A percentile compares a stretch with the other conserved stretches of the same genome.
Evolutionary conservation across 176 grass and related monocot genomes (phyloP).

Genomic region (Bromus sterilis): DNA sequence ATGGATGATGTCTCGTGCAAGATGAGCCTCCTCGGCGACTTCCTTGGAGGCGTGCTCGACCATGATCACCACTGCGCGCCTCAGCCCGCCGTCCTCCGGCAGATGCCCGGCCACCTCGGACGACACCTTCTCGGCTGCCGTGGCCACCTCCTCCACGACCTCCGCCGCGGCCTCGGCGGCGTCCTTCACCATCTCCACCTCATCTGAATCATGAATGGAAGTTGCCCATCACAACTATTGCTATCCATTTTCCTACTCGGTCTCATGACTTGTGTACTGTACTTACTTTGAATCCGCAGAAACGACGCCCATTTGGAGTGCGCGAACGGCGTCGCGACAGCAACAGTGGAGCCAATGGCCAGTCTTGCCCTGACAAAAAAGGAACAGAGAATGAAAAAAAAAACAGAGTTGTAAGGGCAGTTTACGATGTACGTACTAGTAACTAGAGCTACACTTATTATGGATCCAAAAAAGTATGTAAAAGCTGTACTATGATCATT

Average conservation of each 20-base stretch:
- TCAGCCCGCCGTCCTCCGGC: slow-evolving; percentile 32
- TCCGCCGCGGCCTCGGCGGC: slow-evolving; percentile 36
- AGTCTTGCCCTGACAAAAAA: slow-evolving; percentile 34
- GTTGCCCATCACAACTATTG: not conserved
- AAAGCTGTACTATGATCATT: too few relatives aligned
- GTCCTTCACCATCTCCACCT: slow-evolving; percentile 49
- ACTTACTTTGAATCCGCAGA: slow-evolving; percentile 45
- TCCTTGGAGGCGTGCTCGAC: slow-evolving; percentile 49
- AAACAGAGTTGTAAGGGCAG: not conserved
- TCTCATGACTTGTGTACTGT: not conserved
- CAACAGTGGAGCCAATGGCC: slow-evolving; percentile 36
- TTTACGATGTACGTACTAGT: too few relatives aligned
- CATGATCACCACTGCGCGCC: slow-evolving; percentile 21
- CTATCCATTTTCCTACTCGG: not conserved
- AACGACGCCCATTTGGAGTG: slow-evolving; percentile 46
- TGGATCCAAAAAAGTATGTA: too few relatives aligned
- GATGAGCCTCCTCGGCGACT: slow-evolving; percentile 51
- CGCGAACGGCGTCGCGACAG: slow-evolving; percentile 33
- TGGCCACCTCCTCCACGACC: slow-evolving; percentile 46
- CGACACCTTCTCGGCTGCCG: slow-evolving; percentile 37
- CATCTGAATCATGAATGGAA: slow-evolving; percentile 15
- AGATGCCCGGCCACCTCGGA: slow-evolving; percentile 37
- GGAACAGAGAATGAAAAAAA: not conserved
- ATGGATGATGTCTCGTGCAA: slow-evolving; percentile 59
- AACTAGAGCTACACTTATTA: too few relatives aligned